Conservation (phyloP, 495 filamentous ascomycete species). For the Rhizodiscina lignyota region DNA sequence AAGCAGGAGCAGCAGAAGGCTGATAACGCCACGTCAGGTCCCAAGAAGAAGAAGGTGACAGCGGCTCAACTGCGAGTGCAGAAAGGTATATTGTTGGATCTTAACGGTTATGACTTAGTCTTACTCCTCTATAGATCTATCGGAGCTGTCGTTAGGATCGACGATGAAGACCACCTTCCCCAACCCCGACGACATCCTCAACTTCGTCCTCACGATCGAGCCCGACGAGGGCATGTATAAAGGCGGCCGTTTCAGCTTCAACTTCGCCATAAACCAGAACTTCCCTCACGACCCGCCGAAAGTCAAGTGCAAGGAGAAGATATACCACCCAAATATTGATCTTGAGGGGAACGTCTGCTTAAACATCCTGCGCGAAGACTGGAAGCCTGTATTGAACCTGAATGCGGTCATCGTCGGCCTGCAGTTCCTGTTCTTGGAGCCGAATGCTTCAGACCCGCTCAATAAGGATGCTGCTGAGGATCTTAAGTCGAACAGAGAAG, state of each 20-base stretch:
- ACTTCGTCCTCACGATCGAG: conserved; percentile 84
- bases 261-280: conserved; percentile 78
- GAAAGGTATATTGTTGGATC: conserved; percentile 55
- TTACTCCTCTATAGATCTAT: conserved; percentile 48
- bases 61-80: conserved; percentile 90
- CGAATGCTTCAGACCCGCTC: conserved; percentile 88
- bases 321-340: conserved; percentile 98
- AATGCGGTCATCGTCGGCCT: conserved; percentile 93
- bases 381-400: conserved; percentile 94
- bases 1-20: conserved; percentile 92
- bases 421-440: conserved; percentile 93
- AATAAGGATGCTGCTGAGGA: conserved; percentile 97
- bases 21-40: conserved; percentile 41
- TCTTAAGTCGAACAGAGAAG: conserved; percentile 63
- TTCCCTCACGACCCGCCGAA: conserved; percentile 98
- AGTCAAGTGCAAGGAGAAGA: conserved; percentile 95
- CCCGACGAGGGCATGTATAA: conserved; percentile 98
- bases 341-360: conserved; percentile 94
- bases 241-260: conserved; percentile 76
- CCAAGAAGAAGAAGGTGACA: conserved; percentile 96
- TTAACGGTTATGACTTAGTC: background rate
- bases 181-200: conserved; percentile 90
- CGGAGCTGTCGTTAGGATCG: conserved; percentile 71
- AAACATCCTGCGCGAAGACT: conserved; percentile 94
- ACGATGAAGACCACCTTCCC: conserved; percentile 92